These are phyloP conservation scores for Polytolypa hystricis DNA, from an alignment of 2,329 filamentous ascomycete species.

Conservation along the genomic window DNA sequence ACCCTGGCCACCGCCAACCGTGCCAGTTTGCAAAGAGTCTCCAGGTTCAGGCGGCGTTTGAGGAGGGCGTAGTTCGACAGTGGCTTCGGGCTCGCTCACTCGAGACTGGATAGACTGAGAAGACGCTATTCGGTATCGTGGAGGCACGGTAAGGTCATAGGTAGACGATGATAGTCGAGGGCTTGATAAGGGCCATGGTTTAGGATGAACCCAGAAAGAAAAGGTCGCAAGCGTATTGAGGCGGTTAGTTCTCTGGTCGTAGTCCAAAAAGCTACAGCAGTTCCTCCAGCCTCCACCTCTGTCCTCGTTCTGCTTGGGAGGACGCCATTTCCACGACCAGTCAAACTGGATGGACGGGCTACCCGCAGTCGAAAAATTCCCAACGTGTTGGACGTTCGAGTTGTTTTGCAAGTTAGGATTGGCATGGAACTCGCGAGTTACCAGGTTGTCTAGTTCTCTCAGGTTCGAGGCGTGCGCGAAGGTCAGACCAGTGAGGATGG, in stretches of 20 bases:
- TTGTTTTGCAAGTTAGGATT: conserved; percentile 98
- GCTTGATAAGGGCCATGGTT: conserved; percentile 20
- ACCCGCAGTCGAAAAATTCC: conserved; percentile 78
- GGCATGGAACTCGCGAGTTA: conserved; percentile 91
- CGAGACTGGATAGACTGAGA: conserved; percentile 77
- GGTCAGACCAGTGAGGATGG: conserved; percentile 75
- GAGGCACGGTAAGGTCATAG: conserved; percentile 60
- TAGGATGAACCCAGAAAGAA: conserved; percentile 83
- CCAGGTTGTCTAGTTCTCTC: conserved; percentile 82
- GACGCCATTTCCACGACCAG: conserved; percentile 96
- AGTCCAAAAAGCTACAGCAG: conserved; percentile 94
- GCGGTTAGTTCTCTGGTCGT: conserved; percentile 83
- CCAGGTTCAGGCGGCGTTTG: conserved; percentile 9
- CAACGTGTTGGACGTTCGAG: conserved; percentile 87
- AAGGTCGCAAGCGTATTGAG: conserved; percentile 83
- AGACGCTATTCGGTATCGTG: conserved; percentile 73
- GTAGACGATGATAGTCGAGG: conserved; percentile 56
- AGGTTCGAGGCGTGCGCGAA: conserved; percentile 80
- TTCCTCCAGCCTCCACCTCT: conserved; percentile 89
- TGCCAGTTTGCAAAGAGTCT: conserved; percentile 16
- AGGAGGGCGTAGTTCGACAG: conserved; percentile 23
- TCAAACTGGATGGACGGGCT: conserved; percentile 75
- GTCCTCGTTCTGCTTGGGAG: conserved; percentile 71
- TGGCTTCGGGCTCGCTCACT: conserved; percentile 57
- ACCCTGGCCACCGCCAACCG: conserved; percentile 16